These are phyloP conservation scores for Globisporangium spiculum DNA, from an alignment of 352 stramenopile species.

Conservation along the genomic window DNA sequence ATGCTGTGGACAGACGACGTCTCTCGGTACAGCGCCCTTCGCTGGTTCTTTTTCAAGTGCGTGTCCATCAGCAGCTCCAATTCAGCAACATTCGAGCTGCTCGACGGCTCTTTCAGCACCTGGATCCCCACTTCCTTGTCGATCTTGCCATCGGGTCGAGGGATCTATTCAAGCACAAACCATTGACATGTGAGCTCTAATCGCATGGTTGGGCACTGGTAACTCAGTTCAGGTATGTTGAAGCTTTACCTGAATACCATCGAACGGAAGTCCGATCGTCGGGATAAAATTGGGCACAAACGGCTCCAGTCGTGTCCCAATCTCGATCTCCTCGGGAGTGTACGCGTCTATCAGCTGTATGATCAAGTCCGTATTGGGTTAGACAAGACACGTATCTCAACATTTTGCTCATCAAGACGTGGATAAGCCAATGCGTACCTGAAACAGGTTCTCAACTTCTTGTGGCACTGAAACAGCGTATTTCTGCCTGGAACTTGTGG, in stretches of 20 bases:
- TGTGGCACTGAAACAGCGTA: conserved; percentile 42
- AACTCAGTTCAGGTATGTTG: neutral
- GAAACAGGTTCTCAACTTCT: conserved; percentile 59
- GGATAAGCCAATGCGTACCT: conserved; percentile 23
- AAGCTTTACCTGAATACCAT: conserved; percentile 54
- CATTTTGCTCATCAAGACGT: neutral
- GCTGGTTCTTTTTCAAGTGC: conserved; percentile 48
- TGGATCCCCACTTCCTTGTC: conserved; percentile 73
- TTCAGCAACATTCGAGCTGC: conserved; percentile 84
- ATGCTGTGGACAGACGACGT: conserved; percentile 84
- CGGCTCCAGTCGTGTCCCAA: conserved; percentile 89
- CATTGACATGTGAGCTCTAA: neutral
- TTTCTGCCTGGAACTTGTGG: conserved; percentile 1
- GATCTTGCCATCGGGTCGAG: conserved; percentile 76
- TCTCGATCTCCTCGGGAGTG: conserved; percentile 85
- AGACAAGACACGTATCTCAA: neutral
- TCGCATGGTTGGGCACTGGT: neutral
- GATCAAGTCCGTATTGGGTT: neutral
- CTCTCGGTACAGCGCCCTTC: conserved; percentile 25
- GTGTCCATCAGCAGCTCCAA: conserved; percentile 90
- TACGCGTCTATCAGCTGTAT: conserved; percentile 78
- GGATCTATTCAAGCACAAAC: conserved; percentile 44
- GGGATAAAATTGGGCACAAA: conserved; percentile 94
- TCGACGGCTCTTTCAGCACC: conserved; percentile 84
- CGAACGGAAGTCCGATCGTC: conserved; percentile 56